Evolutionary conservation across 805 yeast species (phyloP), one percentile per base, ranked within the genome.

Genomic region (Metschnikowia picachoensis): DNA sequence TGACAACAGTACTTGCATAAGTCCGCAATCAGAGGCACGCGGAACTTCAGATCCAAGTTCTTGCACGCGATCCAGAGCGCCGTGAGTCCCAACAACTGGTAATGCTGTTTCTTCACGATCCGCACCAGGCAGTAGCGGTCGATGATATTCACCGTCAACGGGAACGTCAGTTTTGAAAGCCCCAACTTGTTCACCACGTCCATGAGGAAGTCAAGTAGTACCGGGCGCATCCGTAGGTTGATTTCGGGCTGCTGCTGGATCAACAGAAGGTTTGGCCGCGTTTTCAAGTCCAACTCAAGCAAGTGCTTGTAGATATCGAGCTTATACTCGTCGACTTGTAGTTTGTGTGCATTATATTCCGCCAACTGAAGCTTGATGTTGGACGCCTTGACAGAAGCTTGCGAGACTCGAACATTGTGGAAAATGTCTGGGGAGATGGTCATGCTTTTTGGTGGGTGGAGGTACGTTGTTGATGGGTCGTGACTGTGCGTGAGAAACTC

Each of bases 1-100:
- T 77, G 72, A 61, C 82, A 79, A 61, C 85, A 80, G 62, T 79
- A 70, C 46, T 75, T 76, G 56, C 77, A 69, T 41, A 82, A 65
- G 51, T 75, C 77, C 42, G 71, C 70, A 45, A 81, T 63, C 16
- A 76, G 67, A 8, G 85, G 83, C 34, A 82, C 77, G 58, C 80
- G 80, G 53, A 77, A 77, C 65, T 79, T 79, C 51, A 74, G 68
- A 57, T 79, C 83, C 56, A 72, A 60, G 68, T 74, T 68, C 55
- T 72, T 72, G 59, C 74, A 69, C 37, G 70, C 62, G 38, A 71
- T 68, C 76, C 76, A 72, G 42, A 72, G 64, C 41, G 70, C 65
- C 9, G 76, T 70, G 47, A 71, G 62, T 4, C 76, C 76, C 49
- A 72, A 61, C 37, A 72, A 62, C 49, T 72, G 76, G 56, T 70